A percentile compares a stretch with the other conserved stretches of the same genome.
Conservation (phyloP, 768 basidiomycete species). For the Trametes sanguinea region DNA sequence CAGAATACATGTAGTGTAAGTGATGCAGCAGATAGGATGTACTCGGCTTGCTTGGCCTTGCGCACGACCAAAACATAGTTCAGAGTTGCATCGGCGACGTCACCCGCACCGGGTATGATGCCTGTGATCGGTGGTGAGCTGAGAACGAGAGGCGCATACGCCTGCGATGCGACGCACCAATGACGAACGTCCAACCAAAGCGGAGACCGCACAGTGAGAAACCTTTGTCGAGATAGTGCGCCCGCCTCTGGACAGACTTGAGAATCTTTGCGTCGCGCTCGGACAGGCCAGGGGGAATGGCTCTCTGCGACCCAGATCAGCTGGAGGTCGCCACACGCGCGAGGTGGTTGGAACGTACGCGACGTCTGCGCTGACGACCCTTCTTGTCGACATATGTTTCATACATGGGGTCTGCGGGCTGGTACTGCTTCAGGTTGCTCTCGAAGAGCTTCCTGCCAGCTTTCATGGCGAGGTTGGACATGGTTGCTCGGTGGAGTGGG, state of each 20-base stretch:
- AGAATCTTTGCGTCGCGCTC: slow-evolving; percentile 74
- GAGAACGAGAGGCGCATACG: not conserved
- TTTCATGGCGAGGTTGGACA: slow-evolving; percentile 35
- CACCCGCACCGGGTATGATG: slow-evolving; percentile 70
- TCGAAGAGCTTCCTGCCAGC: slow-evolving; percentile 63
- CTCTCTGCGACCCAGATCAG: slow-evolving; percentile 49
- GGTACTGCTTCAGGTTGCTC: slow-evolving; percentile 64
- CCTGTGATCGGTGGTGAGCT: slow-evolving; percentile 35
- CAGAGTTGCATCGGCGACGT: slow-evolving; percentile 59
- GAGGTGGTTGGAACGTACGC: slow-evolving; percentile 42
- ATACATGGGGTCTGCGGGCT: slow-evolving; percentile 75
- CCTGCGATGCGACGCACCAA: slow-evolving; percentile 39
- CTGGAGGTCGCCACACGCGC: not conserved
- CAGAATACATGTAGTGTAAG: no score
- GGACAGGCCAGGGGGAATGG: slow-evolving; percentile 74
- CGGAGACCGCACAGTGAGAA: slow-evolving; percentile 77
- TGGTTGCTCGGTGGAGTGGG: slow-evolving; percentile 1
- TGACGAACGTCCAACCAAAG: slow-evolving; percentile 86
- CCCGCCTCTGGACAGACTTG: slow-evolving; percentile 70
- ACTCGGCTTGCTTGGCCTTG: slow-evolving; percentile 74
- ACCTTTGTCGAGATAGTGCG: slow-evolving; percentile 86
- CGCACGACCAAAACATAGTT: slow-evolving; percentile 78
- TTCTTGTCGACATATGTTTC: slow-evolving; percentile 57
- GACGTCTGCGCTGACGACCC: slow-evolving; percentile 58
- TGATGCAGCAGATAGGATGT: slow-evolving; percentile 29